These are phyloP conservation scores for Blastocladiella britannica DNA, from an alignment of 192 early-diverging fungal genomes.

Conservation along the genomic window DNA sequence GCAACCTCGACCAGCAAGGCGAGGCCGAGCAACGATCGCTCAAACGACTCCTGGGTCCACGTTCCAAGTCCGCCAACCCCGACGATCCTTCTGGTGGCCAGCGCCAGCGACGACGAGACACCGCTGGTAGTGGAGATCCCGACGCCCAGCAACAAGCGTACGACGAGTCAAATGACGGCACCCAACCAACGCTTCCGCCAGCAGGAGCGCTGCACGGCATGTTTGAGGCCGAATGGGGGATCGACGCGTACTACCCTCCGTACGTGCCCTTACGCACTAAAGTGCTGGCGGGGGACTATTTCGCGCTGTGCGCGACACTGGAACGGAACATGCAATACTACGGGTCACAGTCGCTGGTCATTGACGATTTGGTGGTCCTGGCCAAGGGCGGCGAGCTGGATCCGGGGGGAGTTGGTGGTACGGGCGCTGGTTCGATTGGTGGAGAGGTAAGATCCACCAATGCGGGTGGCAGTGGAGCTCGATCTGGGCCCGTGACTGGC, in stretches of 20 bases:
- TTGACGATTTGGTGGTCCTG: constrained; percentile 12
- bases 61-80: background rate
- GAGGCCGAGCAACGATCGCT: background rate
- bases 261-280: constrained; percentile 10
- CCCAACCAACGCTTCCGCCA: background rate
- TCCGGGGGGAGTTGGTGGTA: too few species aligned
- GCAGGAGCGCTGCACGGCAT: background rate
- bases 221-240: constrained; percentile 6
- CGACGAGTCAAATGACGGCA: constrained; percentile 1
- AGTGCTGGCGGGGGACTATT: constrained; percentile 13
- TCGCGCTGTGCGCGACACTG: constrained; percentile 10
- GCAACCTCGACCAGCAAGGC: constrained; percentile 11
- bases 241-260: constrained; percentile 17
- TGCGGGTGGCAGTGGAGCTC: too few species aligned
- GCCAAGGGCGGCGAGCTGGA: background rate
- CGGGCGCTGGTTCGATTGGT: background rate
- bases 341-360: constrained; percentile 12
- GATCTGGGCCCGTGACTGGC: too few species aligned
- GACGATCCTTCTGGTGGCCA: background rate
- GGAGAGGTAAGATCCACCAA: too few species aligned
- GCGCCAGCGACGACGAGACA: background rate
- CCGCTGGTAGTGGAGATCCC: too few species aligned
- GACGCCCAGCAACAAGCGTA: too few species aligned
- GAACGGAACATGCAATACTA: constrained; percentile 14
- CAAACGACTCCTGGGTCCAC: background rate